A percentile compares a stretch with the other conserved stretches of the same genome.
Evolutionary conservation across 805 yeast species (phyloP).

Genomic region (Kuraishia borneana): DNA sequence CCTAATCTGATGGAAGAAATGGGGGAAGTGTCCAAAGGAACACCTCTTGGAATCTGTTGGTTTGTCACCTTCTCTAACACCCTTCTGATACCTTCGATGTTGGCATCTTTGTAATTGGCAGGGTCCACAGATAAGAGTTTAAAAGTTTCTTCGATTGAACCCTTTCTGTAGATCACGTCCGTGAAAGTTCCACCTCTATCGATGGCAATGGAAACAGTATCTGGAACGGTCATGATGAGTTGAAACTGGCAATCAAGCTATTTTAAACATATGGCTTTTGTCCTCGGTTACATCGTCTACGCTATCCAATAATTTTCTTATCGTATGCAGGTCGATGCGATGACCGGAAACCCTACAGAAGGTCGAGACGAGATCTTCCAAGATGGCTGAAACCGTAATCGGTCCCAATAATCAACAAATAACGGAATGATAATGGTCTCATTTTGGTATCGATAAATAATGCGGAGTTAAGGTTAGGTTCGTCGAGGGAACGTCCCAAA

Average conservation of each 20-base stretch:
- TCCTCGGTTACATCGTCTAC: no score
- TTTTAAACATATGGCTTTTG: no score
- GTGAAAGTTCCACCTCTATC: slow-evolving; percentile 87
- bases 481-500: no score
- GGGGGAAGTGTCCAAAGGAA: slow-evolving; percentile 46
- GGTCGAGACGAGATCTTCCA: no score
- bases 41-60: slow-evolving; percentile 42
- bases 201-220: slow-evolving; percentile 3
- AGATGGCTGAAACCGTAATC: no score
- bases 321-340: no score
- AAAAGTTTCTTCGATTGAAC: slow-evolving; percentile 56
- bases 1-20: slow-evolving; percentile 78
- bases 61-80: slow-evolving; percentile 53
- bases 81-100: slow-evolving; percentile 82
- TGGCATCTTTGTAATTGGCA: slow-evolving; percentile 78
- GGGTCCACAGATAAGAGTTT: slow-evolving; percentile 87
- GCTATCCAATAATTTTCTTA: no score
- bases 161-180: slow-evolving; percentile 43
- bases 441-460: no score
- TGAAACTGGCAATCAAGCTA: neutral
- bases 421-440: no score
- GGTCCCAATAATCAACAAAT: no score
- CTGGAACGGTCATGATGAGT: neutral
- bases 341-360: no score
- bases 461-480: no score